Evolutionary conservation across 2,329 filamentous ascomycete genomes (phyloP), one percentile per base, ranked within the genome.

Genomic region (Trichoderma cornu-damae): DNA sequence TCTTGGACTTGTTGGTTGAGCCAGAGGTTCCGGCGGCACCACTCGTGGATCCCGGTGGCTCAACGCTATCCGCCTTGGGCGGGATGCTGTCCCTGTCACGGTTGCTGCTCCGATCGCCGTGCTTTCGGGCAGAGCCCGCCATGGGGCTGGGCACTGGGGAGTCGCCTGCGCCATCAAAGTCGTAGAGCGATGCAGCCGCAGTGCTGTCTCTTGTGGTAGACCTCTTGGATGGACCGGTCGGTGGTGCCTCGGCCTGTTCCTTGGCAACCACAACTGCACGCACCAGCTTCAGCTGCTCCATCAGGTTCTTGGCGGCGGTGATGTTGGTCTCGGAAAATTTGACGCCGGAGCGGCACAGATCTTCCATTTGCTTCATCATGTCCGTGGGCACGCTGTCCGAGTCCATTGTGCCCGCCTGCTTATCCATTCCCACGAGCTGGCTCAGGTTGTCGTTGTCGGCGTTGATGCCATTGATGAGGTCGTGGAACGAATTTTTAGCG

Each of bases 41-140:
- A 24, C 69, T 69, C 8, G 65, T 64, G 2, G 75, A 71, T 4
- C 73, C 75, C 35, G 79, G 79, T 1, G 80, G 80, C 67, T 82
- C 79, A 30, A 77, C 79, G 65, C 80, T 83, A 61, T 82, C 81
- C 7, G 77, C 75, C 63, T 82, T 82, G 46, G 77, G 75, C 1
- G 81, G 79, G 12, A 79, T 75, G 59, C 80, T 83, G 62, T 82
- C 79, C 26, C 79, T 73, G 46, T 77, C 72, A 3, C 70, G 68
- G 28, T 75, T 73, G 60, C 71, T 77, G 60, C 57, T 64, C 62
- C 67, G 65, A 61, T 68, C 71, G 8, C 72, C 72, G 34, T 70
- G 68, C 52, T 74, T 75, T 40, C 68, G 64, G 48, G 65, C 69
- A 7, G 69, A 67, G 52, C 63, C 67, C 32, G 68, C 72, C 18